Evolutionary conservation across 768 basidiomycete genomes (phyloP).

Genomic region (Lactifluus hygrophoroides): DNA sequence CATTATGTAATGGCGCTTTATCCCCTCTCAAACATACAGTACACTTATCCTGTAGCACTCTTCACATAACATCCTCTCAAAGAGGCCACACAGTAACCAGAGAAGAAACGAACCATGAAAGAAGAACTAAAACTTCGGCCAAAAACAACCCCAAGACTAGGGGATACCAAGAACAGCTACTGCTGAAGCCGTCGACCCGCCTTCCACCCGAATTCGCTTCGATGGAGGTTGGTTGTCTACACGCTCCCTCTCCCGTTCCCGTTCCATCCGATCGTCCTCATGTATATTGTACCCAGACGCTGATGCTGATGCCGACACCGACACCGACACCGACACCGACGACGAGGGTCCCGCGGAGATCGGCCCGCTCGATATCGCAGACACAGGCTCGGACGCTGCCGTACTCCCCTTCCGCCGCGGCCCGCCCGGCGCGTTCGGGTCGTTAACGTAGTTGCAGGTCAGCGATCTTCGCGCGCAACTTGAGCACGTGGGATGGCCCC

Average conservation of each 20-base stretch:
- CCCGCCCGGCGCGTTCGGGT: conserved; percentile 28
- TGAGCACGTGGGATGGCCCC: conserved; percentile 75
- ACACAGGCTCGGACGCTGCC: conserved; percentile 17
- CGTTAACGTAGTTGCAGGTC: conserved; percentile 76
- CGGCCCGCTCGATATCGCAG: conserved; percentile 25
- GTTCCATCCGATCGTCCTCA: conserved; percentile 9
- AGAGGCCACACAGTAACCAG: background rate
- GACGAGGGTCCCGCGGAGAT: conserved; percentile 19
- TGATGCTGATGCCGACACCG: conserved; percentile 13
- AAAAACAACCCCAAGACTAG: background rate
- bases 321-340: background rate
- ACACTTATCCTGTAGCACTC: background rate
- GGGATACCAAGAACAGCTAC: conserved; percentile 19
- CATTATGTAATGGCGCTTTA: conserved; percentile 12
- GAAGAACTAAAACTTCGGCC: background rate
- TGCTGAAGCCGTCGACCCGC: conserved; percentile 13
- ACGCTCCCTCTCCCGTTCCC: conserved; percentile 7
- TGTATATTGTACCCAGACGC: conserved; percentile 18
- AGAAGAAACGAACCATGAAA: background rate
- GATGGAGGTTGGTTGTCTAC: conserved; percentile 13
- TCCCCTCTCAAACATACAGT: background rate
- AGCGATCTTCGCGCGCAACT: conserved; percentile 73
- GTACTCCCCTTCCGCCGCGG: conserved; percentile 21
- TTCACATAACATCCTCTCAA: background rate
- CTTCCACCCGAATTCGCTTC: conserved; percentile 21